Conservation (phyloP, 1,284 basidiomycete species). For the Ustilago vetiveriae region DNA sequence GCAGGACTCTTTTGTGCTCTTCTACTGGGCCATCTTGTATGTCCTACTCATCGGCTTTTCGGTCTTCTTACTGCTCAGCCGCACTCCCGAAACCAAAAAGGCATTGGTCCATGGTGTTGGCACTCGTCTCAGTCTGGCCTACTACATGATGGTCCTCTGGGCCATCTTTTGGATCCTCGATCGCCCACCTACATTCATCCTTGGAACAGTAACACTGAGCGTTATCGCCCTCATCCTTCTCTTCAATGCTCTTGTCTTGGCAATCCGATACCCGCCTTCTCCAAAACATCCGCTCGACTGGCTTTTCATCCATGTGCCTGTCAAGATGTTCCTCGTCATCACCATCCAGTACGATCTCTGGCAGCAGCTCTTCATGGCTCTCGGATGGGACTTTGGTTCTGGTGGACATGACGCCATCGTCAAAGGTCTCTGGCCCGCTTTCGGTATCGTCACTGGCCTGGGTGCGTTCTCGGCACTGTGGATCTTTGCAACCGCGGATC, state of each 20-base stretch:
- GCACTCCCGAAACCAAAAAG: constrained; percentile 79
- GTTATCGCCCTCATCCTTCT: constrained; percentile 52
- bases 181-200: constrained; percentile 45
- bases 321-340: constrained; percentile 70
- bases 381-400: constrained; percentile 68
- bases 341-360: constrained; percentile 69
- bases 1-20: constrained; percentile 73
- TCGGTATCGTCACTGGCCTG: constrained; percentile 47
- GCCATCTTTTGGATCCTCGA: constrained; percentile 78
- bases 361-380: constrained; percentile 70
- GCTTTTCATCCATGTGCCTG: constrained; percentile 70
- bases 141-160: constrained; percentile 84
- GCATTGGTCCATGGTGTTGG: constrained; percentile 74
- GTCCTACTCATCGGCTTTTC: constrained; percentile 80
- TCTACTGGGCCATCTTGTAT: constrained; percentile 73
- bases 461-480: constrained; percentile 53
- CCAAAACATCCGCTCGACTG: constrained; percentile 69
- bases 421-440: constrained; percentile 54
- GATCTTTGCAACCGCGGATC: constrained; percentile 59
- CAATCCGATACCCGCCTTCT: constrained; percentile 61
- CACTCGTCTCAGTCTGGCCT: constrained; percentile 78
- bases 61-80: constrained; percentile 76
- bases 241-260: constrained; percentile 53
- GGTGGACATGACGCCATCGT: constrained; percentile 35
- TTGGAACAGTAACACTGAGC: constrained; percentile 49